Evolutionary conservation across 495 filamentous ascomycete species (phyloP).

Genomic region (Penicillium samsonianum): DNA sequence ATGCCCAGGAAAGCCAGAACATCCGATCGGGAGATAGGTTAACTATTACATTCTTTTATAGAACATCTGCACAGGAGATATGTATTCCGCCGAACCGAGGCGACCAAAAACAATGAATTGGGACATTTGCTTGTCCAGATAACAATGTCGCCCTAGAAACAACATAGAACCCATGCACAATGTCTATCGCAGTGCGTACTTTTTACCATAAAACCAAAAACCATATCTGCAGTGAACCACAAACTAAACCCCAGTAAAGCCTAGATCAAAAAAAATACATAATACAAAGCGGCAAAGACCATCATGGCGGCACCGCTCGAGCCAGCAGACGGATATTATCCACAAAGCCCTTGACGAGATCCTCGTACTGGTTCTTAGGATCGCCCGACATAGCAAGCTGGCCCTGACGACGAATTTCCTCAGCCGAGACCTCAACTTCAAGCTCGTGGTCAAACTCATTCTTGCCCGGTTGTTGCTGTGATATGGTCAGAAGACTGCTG

Average conservation of each 20-base stretch:
- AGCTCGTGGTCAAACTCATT: conserved; percentile 80
- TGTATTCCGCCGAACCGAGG: not conserved
- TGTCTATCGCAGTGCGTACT: conserved; percentile 13
- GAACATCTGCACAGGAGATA: not conserved
- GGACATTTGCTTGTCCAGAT: not conserved
- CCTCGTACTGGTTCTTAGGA: conserved; percentile 64
- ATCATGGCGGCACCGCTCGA: conserved; percentile 47
- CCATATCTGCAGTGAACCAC: conserved; percentile 17
- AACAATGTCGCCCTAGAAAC: not conserved
- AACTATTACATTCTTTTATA: not conserved
- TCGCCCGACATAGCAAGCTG: conserved; percentile 55
- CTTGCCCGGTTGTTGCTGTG: conserved; percentile 42
- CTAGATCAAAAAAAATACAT: conserved; percentile 20
- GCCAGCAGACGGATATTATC: conserved; percentile 77
- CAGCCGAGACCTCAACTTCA: conserved; percentile 77
- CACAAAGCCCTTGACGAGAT: conserved; percentile 77
- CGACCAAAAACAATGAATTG: not conserved
- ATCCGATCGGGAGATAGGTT: too few species aligned
- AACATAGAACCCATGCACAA: not conserved
- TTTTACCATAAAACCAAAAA: conserved; percentile 16
- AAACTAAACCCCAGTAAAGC: conserved; percentile 5
- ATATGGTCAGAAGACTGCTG: conserved; percentile 22
- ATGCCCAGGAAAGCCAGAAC: too few species aligned
- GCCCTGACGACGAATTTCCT: conserved; percentile 69
- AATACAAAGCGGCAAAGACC: conserved; percentile 22